Conservation (phyloP, 179 eudicot genomes). For the Spergularia azorica region DNA sequence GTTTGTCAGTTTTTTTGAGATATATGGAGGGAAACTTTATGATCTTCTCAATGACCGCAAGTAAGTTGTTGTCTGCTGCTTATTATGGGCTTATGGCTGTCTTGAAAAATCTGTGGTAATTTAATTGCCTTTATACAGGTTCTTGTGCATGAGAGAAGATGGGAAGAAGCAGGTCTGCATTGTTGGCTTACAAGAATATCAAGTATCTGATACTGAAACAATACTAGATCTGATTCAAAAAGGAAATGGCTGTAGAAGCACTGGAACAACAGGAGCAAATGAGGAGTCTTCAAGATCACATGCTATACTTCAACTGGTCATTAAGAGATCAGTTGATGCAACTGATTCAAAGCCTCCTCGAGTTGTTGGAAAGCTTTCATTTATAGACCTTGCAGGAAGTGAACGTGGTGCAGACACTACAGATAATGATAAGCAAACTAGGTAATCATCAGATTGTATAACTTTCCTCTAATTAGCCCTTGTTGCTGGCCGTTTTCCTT, state of each 20-base stretch:
- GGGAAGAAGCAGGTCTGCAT: conserved; percentile 96
- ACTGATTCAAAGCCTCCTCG: conserved; percentile 78
- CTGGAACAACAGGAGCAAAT: conserved; percentile 98
- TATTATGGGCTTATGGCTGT: background rate
- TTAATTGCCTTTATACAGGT: conserved; percentile 42
- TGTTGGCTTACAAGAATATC: conserved; percentile 94
- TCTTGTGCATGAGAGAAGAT: conserved; percentile 93
- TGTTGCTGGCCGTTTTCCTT: background rate
- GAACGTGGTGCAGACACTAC: conserved; percentile 99
- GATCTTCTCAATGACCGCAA: conserved; percentile 92
- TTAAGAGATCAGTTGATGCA: conserved; percentile 75
- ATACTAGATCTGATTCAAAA: conserved; percentile 81
- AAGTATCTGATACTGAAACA: conserved; percentile 70
- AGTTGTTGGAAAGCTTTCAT: conserved; percentile 87
- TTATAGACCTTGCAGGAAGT: conserved; percentile 99
- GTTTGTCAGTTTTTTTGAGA: conserved; percentile 96
- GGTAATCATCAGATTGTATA: conserved; percentile 34
- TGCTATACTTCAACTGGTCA: conserved; percentile 93
- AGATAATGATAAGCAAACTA: conserved; percentile 96
- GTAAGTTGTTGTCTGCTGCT: conserved; percentile 38
- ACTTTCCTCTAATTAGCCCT: background rate
- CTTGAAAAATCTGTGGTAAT: background rate
- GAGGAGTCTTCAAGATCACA: conserved; percentile 98
- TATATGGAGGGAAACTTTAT: conserved; percentile 92
- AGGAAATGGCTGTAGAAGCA: conserved; percentile 94